Conservation (phyloP, 2,329 filamentous ascomycete species). For the Aspergillus aculeatinus region DNA sequence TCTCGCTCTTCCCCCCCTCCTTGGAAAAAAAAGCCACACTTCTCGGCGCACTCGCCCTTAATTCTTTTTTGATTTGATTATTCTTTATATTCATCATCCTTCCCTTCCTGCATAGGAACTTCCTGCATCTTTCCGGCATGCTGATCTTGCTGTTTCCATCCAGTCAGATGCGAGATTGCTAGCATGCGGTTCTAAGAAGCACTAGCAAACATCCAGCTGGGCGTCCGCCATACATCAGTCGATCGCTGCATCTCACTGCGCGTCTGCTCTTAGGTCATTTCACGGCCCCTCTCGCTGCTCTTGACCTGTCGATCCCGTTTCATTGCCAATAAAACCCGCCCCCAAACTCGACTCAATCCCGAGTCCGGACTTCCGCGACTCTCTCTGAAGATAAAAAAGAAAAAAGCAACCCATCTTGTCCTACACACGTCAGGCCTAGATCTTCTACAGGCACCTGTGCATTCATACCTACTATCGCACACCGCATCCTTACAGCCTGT, state of each 20-base stretch:
- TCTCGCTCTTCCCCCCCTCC: neutral
- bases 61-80: neutral
- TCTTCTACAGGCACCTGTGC: constrained; percentile 1
- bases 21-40: neutral
- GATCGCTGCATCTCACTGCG: constrained; percentile 11
- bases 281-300: neutral
- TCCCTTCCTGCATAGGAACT: constrained; percentile 5
- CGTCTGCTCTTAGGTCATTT: constrained; percentile 2
- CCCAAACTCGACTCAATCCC: neutral
- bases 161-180: constrained; percentile 21
- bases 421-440: constrained; percentile 5
- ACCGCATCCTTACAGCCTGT: constrained; percentile 15
- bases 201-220: constrained; percentile 16
- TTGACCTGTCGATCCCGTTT: constrained; percentile 1
- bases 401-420: neutral
- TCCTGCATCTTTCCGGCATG: constrained; percentile 9
- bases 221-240: constrained; percentile 14
- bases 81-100: constrained; percentile 9
- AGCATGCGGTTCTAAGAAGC: constrained; percentile 24
- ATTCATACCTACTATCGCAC: constrained; percentile 3
- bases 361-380: constrained; percentile 2
- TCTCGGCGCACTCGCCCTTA: neutral
- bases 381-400: constrained; percentile 4
- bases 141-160: constrained; percentile 14
- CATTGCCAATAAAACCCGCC: neutral